A percentile compares a stretch with the other conserved stretches of the same genome.
Conservation (phyloP, 805 yeast genomes). For the Candida adriatica region DNA sequence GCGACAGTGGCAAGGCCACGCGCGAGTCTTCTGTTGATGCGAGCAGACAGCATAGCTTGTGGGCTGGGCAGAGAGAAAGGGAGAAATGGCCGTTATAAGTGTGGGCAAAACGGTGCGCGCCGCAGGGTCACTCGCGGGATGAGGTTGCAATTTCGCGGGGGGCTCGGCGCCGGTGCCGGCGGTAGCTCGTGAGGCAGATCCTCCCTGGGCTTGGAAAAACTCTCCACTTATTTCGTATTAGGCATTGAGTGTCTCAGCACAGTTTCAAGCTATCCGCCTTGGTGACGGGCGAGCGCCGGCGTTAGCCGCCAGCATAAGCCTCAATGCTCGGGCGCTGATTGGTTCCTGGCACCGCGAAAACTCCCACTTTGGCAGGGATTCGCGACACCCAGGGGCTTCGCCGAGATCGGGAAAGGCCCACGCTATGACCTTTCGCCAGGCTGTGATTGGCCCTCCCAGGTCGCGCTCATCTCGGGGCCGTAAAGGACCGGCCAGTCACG, state of each 20-base stretch:
- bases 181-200: too few relatives aligned
- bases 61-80: too few relatives aligned
- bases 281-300: too few relatives aligned
- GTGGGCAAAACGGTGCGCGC: too few relatives aligned
- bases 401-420: constrained; percentile 11
- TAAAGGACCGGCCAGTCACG: too few relatives aligned
- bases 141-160: constrained; percentile 11
- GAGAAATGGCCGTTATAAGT: neutral
- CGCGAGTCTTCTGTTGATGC: constrained; percentile 16
- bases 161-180: too few relatives aligned
- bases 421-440: constrained; percentile 2
- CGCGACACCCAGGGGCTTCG: constrained; percentile 4
- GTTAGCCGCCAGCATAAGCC: constrained; percentile 1
- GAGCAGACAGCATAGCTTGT: constrained; percentile 19
- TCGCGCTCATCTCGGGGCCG: too few relatives aligned
- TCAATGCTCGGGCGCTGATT: constrained; percentile 3
- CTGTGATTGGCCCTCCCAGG: constrained; percentile 6
- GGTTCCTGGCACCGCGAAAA: constrained; percentile 2
- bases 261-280: too few relatives aligned
- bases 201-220: too few relatives aligned
- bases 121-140: constrained; percentile 8
- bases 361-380: constrained; percentile 9
- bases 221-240: too few relatives aligned
- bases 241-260: too few relatives aligned
- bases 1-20: constrained; percentile 37